Conservation (phyloP, 192 early-diverging fungal genomes). For the Podila verticillata region DNA sequence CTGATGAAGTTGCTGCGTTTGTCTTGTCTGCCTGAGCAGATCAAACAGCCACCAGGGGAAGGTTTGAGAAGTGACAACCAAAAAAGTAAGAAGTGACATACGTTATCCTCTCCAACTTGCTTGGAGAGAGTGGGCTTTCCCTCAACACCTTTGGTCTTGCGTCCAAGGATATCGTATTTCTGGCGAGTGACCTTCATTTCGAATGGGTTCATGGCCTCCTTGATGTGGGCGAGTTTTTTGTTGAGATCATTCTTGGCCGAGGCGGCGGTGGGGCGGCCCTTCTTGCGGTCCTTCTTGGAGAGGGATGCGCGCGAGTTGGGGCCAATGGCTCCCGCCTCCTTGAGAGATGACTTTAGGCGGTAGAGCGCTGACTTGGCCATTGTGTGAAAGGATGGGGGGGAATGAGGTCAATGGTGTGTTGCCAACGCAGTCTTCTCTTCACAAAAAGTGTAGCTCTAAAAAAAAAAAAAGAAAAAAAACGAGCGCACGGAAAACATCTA, state of each 20-base stretch:
- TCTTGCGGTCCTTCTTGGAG: conserved; percentile 70
- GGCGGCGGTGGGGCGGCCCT: conserved; percentile 58
- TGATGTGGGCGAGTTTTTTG: conserved; percentile 54
- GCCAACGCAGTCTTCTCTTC: too few species aligned
- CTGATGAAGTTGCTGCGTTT: not conserved
- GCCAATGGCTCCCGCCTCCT: conserved; percentile 81
- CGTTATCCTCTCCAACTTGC: conserved; percentile 85
- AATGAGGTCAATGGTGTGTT: not conserved
- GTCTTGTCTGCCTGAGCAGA: too few species aligned
- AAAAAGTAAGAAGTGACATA: conserved; percentile 19
- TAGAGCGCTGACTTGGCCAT: conserved; percentile 80
- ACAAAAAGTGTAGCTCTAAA: too few species aligned
- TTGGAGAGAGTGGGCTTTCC: conserved; percentile 85
- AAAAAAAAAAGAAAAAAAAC: not conserved
- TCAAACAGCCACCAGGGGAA: not conserved
- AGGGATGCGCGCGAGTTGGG: conserved; percentile 67
- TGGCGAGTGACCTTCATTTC: conserved; percentile 83
- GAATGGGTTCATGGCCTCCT: conserved; percentile 83
- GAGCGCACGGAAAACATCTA: not conserved
- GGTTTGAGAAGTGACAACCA: not conserved
- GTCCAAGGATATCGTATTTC: conserved; percentile 87
- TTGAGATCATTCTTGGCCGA: conserved; percentile 63
- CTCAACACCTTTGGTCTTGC: conserved; percentile 81
- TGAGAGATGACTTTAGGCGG: conserved; percentile 81
- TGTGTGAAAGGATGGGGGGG: not conserved